These are phyloP conservation scores for Arxiozyma bovina DNA, from an alignment of 1,139 yeast genomes.

Conservation along the genomic window DNA sequence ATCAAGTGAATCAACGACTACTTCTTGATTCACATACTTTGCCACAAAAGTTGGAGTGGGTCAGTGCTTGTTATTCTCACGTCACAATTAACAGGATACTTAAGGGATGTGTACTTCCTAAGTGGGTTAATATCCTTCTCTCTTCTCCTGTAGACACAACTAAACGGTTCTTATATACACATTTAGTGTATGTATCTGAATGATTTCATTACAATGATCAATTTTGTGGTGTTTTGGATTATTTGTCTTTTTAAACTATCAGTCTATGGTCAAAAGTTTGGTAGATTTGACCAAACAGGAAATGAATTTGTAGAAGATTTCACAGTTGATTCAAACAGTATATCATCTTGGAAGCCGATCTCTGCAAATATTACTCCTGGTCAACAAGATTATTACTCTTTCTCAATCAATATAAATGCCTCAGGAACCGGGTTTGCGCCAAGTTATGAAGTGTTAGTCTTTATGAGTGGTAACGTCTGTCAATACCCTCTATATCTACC, in stretches of 20 bases:
- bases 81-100: no score
- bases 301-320: background rate
- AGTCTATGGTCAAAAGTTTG: background rate
- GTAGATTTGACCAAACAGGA: background rate
- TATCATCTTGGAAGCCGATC: constrained; percentile 28
- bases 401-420: constrained; percentile 16
- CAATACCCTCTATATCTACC: constrained; percentile 34
- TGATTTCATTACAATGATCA: background rate
- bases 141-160: no score
- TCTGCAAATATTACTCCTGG: constrained; percentile 20
- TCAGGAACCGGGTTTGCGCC: constrained; percentile 17
- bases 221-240: background rate
- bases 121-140: no score
- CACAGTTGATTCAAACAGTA: constrained; percentile 16
- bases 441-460: constrained; percentile 44
- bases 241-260: no score
- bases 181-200: background rate
- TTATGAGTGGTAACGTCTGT: constrained; percentile 54
- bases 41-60: no score
- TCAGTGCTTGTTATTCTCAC: no score
- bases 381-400: constrained; percentile 19
- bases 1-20: no score
- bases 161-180: no score
- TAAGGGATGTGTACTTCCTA: no score
- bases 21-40: no score